Evolutionary conservation across 768 basidiomycete species (phyloP), one percentile per base, ranked within the genome.

Genomic region (Serendipita sp.): DNA sequence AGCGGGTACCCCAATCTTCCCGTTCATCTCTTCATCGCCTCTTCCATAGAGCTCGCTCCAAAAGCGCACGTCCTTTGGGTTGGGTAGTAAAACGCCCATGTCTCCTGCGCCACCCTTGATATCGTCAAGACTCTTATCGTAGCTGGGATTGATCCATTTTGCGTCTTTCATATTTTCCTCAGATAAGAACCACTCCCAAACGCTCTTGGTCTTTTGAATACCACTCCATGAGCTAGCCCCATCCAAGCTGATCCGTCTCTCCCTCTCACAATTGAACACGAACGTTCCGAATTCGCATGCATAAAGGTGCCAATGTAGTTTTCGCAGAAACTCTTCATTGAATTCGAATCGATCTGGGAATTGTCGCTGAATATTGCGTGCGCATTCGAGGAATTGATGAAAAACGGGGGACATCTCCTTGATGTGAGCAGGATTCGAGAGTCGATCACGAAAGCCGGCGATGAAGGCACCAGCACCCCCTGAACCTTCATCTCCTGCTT

Each of bases 361-460:
- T 70, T 98, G 96, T 13, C 90, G 81, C 70, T 91, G 87, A 43
- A 99, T 74, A 71, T 98, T 95, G 50, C 90, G 85, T 41, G 97
- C 83, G 68, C 83, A 84, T 73, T 99, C 96, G 42, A 98, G 81
- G 74, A 96, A 98, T 71, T 99, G 96, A 71, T 97, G 95, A 72
- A 99, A 98, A 31, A 94, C 83, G 0, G 96, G 96, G 69, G 92
- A 94, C 7, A 90, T 94, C 75, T 99, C 96, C 73, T 90, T 97
- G 71, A 96, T 75, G 70, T 96, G 90, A 60, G 83, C 78, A 65
- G 87, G 85, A 2, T 84, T 84, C 0, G 79, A 78, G 70, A 99
- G 96, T 51, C 91, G 84, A 72, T 90, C 93, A 72, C 95, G 92
- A 53, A 98, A 84, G 3, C 89, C 91, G 17, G 90, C 86, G 61